Evolutionary conservation across 805 yeast genomes (phyloP).

Genomic region (Candida namnaoensis): DNA sequence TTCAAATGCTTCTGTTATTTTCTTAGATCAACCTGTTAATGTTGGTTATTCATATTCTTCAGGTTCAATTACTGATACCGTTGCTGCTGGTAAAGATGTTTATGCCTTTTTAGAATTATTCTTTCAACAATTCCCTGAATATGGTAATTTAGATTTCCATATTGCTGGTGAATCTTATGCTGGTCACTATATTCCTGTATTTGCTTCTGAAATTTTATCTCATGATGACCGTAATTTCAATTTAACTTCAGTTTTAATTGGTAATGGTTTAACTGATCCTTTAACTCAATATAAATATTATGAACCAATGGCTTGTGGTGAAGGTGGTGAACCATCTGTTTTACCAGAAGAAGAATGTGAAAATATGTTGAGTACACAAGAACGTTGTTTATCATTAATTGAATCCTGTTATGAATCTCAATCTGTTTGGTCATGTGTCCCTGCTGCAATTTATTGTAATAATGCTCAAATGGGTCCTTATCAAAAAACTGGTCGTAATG

Average conservation of each 20-base stretch:
- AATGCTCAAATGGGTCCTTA: constrained; percentile 76
- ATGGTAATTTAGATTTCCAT: constrained; percentile 55
- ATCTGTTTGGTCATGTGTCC: constrained; percentile 79
- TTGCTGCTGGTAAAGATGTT: constrained; percentile 78
- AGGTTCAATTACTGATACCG: constrained; percentile 57
- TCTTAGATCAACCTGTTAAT: constrained; percentile 83
- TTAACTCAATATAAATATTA: constrained; percentile 69
- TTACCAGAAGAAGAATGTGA: constrained; percentile 75
- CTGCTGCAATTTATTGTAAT: constrained; percentile 87
- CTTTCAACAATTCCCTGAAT: constrained; percentile 63
- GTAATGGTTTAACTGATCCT: constrained; percentile 88
- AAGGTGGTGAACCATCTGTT: constrained; percentile 77
- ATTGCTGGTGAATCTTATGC: constrained; percentile 93
- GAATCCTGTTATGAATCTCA: constrained; percentile 70
- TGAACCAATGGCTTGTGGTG: constrained; percentile 93
- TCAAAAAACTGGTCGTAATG: constrained; percentile 79
- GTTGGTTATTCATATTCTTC: constrained; percentile 73
- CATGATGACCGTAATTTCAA: constrained; percentile 56
- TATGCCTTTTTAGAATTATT: constrained; percentile 73
- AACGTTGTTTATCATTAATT: constrained; percentile 71
- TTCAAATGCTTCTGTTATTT: constrained; percentile 74
- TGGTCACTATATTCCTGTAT: constrained; percentile 89
- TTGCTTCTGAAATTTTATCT: constrained; percentile 71
- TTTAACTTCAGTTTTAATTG: constrained; percentile 73
- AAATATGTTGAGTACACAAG: constrained; percentile 55